Percentiles rank a stretch among this genome's conserved stretches.
Evolutionary conservation across 306 rosid genomes (phyloP).

Genomic region (Prinsepia uniflora): DNA sequence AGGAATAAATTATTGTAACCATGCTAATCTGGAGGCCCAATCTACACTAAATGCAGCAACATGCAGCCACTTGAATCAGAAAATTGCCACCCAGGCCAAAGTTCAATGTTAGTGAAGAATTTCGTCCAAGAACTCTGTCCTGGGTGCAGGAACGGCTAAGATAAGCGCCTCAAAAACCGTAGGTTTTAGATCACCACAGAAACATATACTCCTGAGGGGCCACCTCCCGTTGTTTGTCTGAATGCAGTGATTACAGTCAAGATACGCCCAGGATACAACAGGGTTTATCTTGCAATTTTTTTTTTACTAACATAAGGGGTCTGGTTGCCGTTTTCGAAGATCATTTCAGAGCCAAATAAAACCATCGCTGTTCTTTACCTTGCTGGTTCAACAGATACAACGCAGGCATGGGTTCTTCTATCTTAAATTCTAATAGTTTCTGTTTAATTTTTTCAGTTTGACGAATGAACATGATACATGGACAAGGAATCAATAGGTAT

Average conservation of each 20-base stretch:
- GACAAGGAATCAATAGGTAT: background rate
- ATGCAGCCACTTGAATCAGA: background rate
- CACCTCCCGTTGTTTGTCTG: background rate
- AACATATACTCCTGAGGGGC: background rate
- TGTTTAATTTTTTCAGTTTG: background rate
- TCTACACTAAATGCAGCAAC: constrained; percentile 1
- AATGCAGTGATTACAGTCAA: background rate
- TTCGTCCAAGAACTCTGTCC: background rate
- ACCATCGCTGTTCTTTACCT: background rate
- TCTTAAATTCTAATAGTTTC: too few species aligned
- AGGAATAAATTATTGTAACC: background rate
- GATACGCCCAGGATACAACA: background rate
- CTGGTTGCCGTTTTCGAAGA: background rate
- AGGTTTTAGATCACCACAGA: background rate
- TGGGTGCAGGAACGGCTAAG: background rate
- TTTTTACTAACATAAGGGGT: background rate
- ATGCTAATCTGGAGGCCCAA: background rate
- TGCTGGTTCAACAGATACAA: background rate
- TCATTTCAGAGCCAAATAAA: background rate
- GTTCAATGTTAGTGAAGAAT: background rate
- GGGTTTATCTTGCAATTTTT: background rate
- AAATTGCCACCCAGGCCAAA: background rate
- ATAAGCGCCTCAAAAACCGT: background rate
- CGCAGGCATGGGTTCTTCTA: background rate
- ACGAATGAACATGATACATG: background rate